A percentile compares a stretch with the other conserved stretches of the same genome.
Evolutionary conservation across 805 yeast species (phyloP).

Genomic region (Zygosaccharomyces siamensis): DNA sequence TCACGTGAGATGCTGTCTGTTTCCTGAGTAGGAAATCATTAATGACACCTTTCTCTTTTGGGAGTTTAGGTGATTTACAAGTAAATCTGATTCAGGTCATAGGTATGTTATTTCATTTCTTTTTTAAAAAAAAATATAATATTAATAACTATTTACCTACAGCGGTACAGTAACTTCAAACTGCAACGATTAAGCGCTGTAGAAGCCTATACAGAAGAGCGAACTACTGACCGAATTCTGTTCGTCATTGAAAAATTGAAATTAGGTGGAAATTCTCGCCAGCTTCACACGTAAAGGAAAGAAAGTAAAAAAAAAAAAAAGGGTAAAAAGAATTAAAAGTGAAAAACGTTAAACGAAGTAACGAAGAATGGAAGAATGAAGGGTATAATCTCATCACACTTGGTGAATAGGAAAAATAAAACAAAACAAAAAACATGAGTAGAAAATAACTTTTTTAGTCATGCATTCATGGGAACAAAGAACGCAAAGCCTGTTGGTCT

Average conservation of each 20-base stretch:
- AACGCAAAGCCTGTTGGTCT: constrained; percentile 2
- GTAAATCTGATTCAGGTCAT: background rate
- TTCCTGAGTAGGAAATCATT: background rate
- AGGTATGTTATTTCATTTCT: background rate
- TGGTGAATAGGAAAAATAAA: background rate
- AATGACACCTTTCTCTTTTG: background rate
- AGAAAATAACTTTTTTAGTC: background rate
- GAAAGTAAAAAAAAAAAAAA: background rate
- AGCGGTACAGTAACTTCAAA: no score
- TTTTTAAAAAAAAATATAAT: no score
- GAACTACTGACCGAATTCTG: background rate
- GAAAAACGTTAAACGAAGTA: background rate
- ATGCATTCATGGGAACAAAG: constrained; percentile 11
- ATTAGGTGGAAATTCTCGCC: background rate
- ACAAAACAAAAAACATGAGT: background rate
- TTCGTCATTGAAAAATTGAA: background rate
- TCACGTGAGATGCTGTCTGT: background rate
- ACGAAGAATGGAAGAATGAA: background rate
- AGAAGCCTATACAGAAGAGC: no score
- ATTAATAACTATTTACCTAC: no score
- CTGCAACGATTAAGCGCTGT: no score
- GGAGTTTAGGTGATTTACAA: background rate
- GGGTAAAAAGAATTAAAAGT: background rate
- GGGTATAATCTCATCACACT: background rate
- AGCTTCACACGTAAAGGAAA: background rate